These are phyloP conservation scores for Anethum foeniculum DNA, from an alignment of 140 eudicot species.

Conservation along the genomic window DNA sequence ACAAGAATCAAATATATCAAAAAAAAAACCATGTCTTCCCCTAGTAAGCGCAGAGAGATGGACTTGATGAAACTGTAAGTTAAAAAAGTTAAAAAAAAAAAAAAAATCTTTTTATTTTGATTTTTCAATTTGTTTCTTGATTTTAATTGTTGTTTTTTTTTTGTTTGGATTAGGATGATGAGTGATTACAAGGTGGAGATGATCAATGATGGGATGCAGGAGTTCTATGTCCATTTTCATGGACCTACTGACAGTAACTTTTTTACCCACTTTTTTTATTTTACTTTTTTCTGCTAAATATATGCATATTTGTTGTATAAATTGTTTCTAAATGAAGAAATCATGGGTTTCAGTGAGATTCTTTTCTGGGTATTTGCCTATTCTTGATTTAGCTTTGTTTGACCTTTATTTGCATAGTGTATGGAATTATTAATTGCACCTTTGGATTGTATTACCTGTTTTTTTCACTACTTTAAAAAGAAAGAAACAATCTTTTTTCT, in stretches of 20 bases:
- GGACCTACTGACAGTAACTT: conserved; percentile 82
- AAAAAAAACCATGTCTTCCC: conserved; percentile 66
- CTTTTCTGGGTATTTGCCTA: conserved; percentile 1
- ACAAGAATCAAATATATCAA: background rate
- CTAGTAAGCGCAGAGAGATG: conserved; percentile 97
- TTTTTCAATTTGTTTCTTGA: background rate
- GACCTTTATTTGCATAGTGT: background rate
- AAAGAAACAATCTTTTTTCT: background rate
- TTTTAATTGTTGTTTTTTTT: conserved; percentile 4
- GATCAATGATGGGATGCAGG: conserved; percentile 97
- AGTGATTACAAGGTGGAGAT: conserved; percentile 97
- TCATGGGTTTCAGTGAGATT: background rate
- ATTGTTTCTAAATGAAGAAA: background rate
- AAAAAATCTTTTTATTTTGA: background rate
- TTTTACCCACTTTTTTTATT: background rate
- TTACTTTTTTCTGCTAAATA: conserved; percentile 4
- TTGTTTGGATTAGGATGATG: conserved; percentile 70
- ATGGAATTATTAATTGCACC: background rate
- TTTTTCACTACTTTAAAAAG: background rate
- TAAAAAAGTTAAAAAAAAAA: background rate
- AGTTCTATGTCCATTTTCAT: conserved; percentile 84
- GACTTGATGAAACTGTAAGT: conserved; percentile 88
- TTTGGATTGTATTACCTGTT: background rate
- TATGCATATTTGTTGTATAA: background rate
- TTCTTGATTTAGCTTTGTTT: conserved; percentile 4